Conservation (phyloP, 805 yeast genomes). For the Kluyveromyces lactis region DNA sequence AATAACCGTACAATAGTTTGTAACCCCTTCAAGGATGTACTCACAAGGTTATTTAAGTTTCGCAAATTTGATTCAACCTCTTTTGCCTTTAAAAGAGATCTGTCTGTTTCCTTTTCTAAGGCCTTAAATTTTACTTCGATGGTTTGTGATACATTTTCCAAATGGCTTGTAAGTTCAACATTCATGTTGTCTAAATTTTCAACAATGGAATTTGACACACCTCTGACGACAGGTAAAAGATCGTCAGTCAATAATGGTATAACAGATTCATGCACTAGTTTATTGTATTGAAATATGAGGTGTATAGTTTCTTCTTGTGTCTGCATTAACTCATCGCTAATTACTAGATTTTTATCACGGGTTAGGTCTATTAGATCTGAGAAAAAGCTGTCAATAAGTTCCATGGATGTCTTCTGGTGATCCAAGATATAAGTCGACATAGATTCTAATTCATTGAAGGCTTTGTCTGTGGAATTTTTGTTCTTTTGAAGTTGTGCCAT, state of each 20-base stretch:
- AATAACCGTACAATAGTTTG: neutral
- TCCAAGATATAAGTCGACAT: neutral
- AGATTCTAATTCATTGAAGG: neutral
- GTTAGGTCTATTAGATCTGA: neutral
- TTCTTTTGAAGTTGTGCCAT: no score
- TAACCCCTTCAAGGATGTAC: neutral
- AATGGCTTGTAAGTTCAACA: slow-evolving; percentile 8
- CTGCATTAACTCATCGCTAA: slow-evolving; percentile 8
- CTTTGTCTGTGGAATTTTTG: slow-evolving; percentile 2
- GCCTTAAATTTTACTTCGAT: slow-evolving; percentile 10
- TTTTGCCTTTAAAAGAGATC: slow-evolving; percentile 10
- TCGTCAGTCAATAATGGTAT: slow-evolving; percentile 9
- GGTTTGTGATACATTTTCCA: slow-evolving; percentile 13
- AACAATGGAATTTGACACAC: slow-evolving; percentile 22
- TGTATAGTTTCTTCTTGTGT: slow-evolving; percentile 10
- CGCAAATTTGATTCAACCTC: slow-evolving; percentile 10
- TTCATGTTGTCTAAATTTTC: slow-evolving; percentile 11
- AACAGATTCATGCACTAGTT: slow-evolving; percentile 8
- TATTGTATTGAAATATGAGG: slow-evolving; percentile 8
- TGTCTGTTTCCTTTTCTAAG: slow-evolving; percentile 11
- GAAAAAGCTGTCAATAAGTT: slow-evolving; percentile 1
- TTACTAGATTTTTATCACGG: neutral
- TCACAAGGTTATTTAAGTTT: slow-evolving; percentile 6
- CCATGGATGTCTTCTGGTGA: neutral
- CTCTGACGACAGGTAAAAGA: slow-evolving; percentile 24